Conservation (phyloP, 1,284 basidiomycete genomes). For the Ceratobasidium sp. region DNA sequence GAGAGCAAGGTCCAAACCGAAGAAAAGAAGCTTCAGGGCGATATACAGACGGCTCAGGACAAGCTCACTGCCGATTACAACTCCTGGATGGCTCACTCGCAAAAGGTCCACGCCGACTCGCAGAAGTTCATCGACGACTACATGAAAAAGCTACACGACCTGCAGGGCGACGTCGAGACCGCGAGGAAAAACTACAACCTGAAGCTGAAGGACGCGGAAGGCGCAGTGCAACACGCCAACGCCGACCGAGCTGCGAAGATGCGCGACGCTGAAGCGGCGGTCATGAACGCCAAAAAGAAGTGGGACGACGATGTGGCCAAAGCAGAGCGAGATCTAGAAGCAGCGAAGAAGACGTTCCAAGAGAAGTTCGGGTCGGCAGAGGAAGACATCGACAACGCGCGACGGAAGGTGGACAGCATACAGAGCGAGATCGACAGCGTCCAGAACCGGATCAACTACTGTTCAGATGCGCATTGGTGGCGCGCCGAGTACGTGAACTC, state of each 20-base stretch:
- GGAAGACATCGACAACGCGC: not conserved
- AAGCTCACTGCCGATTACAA: not conserved
- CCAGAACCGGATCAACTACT: not conserved
- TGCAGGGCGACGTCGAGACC: too few relatives aligned
- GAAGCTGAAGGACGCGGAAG: not conserved
- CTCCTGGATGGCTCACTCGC: not conserved
- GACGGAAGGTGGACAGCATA: not conserved
- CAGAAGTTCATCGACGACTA: too few relatives aligned
- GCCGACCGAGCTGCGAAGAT: too few relatives aligned
- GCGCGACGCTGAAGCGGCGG: too few relatives aligned
- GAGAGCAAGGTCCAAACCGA: not conserved
- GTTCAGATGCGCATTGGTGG: too few relatives aligned
- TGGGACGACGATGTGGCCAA: not conserved
- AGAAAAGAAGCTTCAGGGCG: not conserved
- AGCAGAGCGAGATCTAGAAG: not conserved
- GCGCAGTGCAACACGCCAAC: too few relatives aligned
- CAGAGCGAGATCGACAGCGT: slow-evolving; percentile 9
- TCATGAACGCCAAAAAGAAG: too few relatives aligned
- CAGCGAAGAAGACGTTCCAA: not conserved
- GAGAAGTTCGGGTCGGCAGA: not conserved
- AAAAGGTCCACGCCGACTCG: not conserved
- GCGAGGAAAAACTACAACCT: not conserved
- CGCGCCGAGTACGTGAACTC: too few relatives aligned
- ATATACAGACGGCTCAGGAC: not conserved
- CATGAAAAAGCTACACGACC: not conserved